These are phyloP conservation scores for Lactifluus volemus DNA, from an alignment of 768 basidiomycete species.

Conservation along the genomic window DNA sequence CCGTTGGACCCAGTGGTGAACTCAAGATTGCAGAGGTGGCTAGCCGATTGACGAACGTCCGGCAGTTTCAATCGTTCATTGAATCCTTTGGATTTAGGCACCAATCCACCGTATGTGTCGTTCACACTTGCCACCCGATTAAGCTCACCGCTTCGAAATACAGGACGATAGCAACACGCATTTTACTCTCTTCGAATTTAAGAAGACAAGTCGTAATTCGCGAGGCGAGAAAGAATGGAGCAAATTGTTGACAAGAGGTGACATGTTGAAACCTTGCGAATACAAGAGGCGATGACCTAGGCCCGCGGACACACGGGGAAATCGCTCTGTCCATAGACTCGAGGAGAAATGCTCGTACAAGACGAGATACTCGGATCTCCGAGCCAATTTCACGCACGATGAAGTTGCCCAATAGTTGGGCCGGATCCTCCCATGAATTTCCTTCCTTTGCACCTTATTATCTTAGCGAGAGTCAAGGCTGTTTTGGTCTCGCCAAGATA, in stretches of 20 bases:
- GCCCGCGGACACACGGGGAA: too few species aligned
- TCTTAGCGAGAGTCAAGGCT: neutral
- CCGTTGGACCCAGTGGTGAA: constrained; percentile 46
- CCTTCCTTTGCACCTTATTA: neutral
- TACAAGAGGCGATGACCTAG: constrained; percentile 70
- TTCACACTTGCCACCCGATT: neutral
- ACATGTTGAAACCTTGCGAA: constrained; percentile 78
- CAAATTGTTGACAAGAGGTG: constrained; percentile 41
- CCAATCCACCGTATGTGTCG: constrained; percentile 47
- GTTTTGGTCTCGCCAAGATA: neutral
- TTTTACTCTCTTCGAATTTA: constrained; percentile 78
- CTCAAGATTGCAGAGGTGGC: constrained; percentile 86
- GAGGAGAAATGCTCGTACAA: too few species aligned
- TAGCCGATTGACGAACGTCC: constrained; percentile 65
- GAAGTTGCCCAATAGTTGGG: neutral
- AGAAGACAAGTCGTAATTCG: constrained; percentile 41
- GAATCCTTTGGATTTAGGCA: constrained; percentile 65
- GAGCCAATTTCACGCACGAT: neutral
- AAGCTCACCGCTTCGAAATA: neutral
- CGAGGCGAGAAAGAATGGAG: constrained; percentile 55
- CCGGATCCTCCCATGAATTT: neutral
- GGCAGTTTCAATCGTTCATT: constrained; percentile 59
- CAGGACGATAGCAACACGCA: constrained; percentile 81
- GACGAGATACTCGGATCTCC: neutral
- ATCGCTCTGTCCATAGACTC: too few species aligned